Evolutionary conservation across 2,329 filamentous ascomycete species (phyloP), one percentile per base, ranked within the genome.

Genomic region (Trichoderma guizhouense): DNA sequence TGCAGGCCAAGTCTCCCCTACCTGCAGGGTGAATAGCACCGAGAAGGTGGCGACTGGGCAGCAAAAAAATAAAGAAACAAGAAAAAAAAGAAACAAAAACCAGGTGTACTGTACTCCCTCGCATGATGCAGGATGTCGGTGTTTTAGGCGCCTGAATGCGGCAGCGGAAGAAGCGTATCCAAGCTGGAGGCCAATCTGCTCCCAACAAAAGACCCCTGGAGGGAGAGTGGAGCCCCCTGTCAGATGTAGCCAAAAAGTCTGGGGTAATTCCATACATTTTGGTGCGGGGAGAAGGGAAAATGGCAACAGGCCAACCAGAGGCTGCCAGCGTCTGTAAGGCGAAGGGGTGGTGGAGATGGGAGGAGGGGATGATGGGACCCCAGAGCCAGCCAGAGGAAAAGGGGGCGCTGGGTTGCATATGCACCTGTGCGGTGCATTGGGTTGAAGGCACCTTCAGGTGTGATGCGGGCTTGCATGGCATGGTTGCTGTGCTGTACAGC

Each of bases 141-240:
- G 34, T 36, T 63, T 47, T 47, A 47, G 60, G 63, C 43, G 43
- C 43, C 63, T 63, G 34, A 28, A 43, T 60, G 55, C 57, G 34
- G 26, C 28, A 51, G 39, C 28, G 28, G 36, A 55, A 51, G 28
- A 60, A 21, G 18, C 57, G 57, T 69, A 43, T 69, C 39, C 66
- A 53, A 32, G n/a, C n/a, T n/a, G n/a, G n/a, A n/a, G 36, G 39
- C 39, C n/a, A 32, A 32, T 61, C 58, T 62, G 39, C 30, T 47
- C 66, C 66, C 57, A 69, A 69, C 66, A 69, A 69, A 69, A 69
- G 66, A 58, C 66, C 66, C 57, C 57, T 53, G 66, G 30, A 36
- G 14, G 30, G 32, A 28, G 36, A 61, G 66, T 69, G 66, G 66
- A 60, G 57, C 66, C 43, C 55, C 55, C 32, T 32, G 66, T 62